These are phyloP conservation scores for Claviceps citrina DNA, from an alignment of 2,329 filamentous ascomycete species.

Conservation along the genomic window DNA sequence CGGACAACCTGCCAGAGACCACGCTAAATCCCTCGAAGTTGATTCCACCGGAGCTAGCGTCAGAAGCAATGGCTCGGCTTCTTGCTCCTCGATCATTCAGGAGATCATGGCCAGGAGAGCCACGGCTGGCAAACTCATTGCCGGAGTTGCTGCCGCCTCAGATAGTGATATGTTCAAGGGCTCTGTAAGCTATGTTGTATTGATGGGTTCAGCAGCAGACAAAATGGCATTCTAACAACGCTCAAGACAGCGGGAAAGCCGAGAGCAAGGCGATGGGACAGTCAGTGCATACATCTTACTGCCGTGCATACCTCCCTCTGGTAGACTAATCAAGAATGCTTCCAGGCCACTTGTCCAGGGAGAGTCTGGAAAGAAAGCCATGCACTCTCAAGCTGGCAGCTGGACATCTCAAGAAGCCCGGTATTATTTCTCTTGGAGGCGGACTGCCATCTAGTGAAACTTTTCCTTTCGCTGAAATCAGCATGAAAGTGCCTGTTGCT, in stretches of 20 bases:
- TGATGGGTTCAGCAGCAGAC: background rate
- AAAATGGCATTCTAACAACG: background rate
- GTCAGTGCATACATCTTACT: slow-evolving; percentile 35
- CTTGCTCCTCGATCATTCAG: slow-evolving; percentile 14
- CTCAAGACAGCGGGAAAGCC: slow-evolving; percentile 40
- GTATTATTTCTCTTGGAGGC: slow-evolving; percentile 81
- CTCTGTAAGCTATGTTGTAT: slow-evolving; percentile 30
- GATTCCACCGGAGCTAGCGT: slow-evolving; percentile 10
- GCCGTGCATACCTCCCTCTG: background rate
- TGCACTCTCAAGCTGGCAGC: slow-evolving; percentile 75
- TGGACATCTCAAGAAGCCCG: slow-evolving; percentile 61
- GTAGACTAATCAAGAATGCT: background rate
- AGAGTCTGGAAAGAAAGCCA: slow-evolving; percentile 44
- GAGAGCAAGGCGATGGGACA: slow-evolving; percentile 68
- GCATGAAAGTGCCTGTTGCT: slow-evolving; percentile 54
- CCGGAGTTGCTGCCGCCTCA: slow-evolving; percentile 60
- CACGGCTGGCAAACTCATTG: slow-evolving; percentile 57
- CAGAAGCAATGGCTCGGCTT: slow-evolving; percentile 1
- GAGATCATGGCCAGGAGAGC: slow-evolving; percentile 31
- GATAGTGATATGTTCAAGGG: slow-evolving; percentile 76
- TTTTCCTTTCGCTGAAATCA: slow-evolving; percentile 76
- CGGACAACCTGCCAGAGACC: slow-evolving; percentile 1
- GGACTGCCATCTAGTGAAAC: slow-evolving; percentile 77
- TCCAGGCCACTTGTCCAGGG: slow-evolving; percentile 42
- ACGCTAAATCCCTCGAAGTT: slow-evolving; percentile 3